Percentiles rank a stretch among this genome's conserved stretches.
These are phyloP conservation scores for Eimeria falciformis DNA, from an alignment of 169 alveolate species.

Conservation along the genomic window DNA sequence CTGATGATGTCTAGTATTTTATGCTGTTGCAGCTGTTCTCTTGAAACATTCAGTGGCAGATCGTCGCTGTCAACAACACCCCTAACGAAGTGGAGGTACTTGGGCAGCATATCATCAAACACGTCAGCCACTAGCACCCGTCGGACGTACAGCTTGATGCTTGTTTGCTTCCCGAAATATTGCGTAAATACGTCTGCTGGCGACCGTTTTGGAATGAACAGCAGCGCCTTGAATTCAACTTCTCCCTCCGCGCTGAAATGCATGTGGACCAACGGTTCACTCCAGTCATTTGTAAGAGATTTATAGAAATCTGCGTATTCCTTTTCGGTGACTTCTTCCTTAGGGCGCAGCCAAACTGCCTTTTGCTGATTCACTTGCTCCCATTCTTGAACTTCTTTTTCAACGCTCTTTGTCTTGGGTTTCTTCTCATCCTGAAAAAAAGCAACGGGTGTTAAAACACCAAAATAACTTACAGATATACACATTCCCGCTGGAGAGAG, in stretches of 20 bases:
- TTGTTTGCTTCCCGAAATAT: constrained; percentile 90
- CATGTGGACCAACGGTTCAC: constrained; percentile 96
- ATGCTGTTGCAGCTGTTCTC: constrained; percentile 92
- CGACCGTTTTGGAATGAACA: constrained; percentile 96
- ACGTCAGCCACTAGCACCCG: constrained; percentile 96
- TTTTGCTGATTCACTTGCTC: constrained; percentile 96
- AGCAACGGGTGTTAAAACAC: not conserved
- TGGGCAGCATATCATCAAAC: constrained; percentile 95
- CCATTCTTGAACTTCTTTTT: constrained; percentile 91
- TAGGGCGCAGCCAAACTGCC: constrained; percentile 98
- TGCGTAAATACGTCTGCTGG: constrained; percentile 95
- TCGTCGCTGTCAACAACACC: constrained; percentile 98
- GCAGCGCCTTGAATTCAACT: constrained; percentile 97
- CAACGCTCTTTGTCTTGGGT: constrained; percentile 85
- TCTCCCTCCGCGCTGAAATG: constrained; percentile 99
- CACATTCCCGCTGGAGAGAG: too few species aligned
- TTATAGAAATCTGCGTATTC: constrained; percentile 97
- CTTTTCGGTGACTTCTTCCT: constrained; percentile 96
- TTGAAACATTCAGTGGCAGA: constrained; percentile 94
- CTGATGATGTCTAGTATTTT: constrained; percentile 94
- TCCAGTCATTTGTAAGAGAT: constrained; percentile 95
- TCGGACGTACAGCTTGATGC: constrained; percentile 93
- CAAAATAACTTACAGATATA: too few species aligned
- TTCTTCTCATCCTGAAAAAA: not conserved
- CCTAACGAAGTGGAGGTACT: constrained; percentile 93